Percentiles rank a stretch among this genome's conserved stretches.
Evolutionary conservation across 306 rosid species (phyloP).

Genomic region (Bauhinia variegata): DNA sequence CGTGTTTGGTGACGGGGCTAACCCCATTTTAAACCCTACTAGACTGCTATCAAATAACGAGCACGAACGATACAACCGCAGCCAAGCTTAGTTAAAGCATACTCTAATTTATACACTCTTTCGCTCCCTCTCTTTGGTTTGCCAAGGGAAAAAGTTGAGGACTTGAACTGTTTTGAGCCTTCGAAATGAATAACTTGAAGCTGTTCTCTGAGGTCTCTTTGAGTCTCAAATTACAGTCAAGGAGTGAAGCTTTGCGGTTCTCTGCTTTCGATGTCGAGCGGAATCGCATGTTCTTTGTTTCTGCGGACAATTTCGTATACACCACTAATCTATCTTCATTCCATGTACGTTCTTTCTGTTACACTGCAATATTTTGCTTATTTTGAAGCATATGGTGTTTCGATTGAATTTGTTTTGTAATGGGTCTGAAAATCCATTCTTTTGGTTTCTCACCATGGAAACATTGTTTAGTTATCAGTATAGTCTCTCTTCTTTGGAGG

Average conservation of each 20-base stretch:
- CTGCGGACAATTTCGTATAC: slow-evolving; percentile 69
- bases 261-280: slow-evolving; percentile 83
- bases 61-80: no score
- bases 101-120: no score
- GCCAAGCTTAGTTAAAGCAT: no score
- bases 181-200: slow-evolving; percentile 75
- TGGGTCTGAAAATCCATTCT: not conserved
- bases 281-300: slow-evolving; percentile 85
- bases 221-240: slow-evolving; percentile 52
- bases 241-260: slow-evolving; percentile 56
- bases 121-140: no score
- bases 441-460: no score
- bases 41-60: no score
- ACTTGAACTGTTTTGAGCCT: slow-evolving; percentile 5
- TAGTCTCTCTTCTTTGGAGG: not conserved
- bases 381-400: not conserved
- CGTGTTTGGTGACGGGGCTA: no score
- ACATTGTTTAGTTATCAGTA: not conserved
- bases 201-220: slow-evolving; percentile 63
- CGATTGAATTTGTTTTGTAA: not conserved
- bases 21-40: no score
- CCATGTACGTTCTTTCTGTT: slow-evolving; percentile 46
- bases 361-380: not conserved
- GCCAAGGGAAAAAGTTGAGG: not conserved
- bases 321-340: slow-evolving; percentile 69